Conservation (phyloP, 2,329 filamentous ascomycete species). For the Aspergillus ochraceoroseus region DNA sequence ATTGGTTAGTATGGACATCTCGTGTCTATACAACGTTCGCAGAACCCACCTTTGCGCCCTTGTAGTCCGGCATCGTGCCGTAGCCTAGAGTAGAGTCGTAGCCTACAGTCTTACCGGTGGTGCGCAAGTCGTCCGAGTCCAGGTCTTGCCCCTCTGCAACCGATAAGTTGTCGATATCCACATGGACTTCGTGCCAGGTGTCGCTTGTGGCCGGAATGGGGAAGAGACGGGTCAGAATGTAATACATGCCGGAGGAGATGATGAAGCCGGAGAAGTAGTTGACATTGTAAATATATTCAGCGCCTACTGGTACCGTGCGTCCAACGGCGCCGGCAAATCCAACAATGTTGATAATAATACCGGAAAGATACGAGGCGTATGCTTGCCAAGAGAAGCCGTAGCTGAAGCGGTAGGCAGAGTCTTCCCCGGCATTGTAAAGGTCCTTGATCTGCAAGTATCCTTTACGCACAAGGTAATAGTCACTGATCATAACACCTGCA, state of each 20-base stretch:
- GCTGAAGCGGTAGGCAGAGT: constrained; percentile 65
- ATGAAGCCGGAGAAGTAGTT: constrained; percentile 87
- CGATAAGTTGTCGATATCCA: constrained; percentile 30
- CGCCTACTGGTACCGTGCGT: constrained; percentile 64
- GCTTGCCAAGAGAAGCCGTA: constrained; percentile 76
- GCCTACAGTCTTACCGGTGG: constrained; percentile 11
- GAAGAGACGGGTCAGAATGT: constrained; percentile 60
- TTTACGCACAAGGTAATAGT: constrained; percentile 81
- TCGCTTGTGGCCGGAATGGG: constrained; percentile 71
- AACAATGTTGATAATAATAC: constrained; percentile 85
- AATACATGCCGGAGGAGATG: constrained; percentile 64
- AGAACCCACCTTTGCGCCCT: constrained; percentile 20
- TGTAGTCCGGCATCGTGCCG: constrained; percentile 23
- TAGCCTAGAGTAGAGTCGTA: constrained; percentile 9
- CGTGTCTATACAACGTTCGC: constrained; percentile 11
- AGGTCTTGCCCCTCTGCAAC: constrained; percentile 34
- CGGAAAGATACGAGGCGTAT: constrained; percentile 74
- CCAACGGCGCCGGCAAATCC: constrained; percentile 83
- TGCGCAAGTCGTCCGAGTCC: constrained; percentile 26
- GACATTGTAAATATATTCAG: constrained; percentile 79
- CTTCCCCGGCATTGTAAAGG: constrained; percentile 65
- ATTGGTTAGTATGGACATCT: no score
- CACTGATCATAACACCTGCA: constrained; percentile 80
- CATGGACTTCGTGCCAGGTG: constrained; percentile 68
- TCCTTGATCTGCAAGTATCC: constrained; percentile 75